phyloP scores from a whole-genome alignment of 1,284 basidiomycete species.

The Melampsora abietis-canadensis region DNA sequence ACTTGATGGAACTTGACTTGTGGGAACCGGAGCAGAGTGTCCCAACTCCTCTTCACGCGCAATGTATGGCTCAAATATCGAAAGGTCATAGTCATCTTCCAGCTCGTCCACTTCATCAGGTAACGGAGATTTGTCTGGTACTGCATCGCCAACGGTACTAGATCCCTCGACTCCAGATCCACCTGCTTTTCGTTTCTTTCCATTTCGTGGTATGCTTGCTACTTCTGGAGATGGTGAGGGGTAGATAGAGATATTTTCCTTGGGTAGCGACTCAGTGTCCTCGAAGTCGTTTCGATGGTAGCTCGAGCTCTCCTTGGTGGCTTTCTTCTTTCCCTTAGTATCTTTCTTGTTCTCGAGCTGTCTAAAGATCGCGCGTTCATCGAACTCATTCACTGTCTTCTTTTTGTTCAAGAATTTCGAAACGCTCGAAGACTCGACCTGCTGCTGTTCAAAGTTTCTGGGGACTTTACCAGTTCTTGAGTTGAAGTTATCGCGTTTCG shows the following conservation, averaged over 20 bases:
- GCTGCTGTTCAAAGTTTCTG: background rate
- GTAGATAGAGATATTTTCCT: background rate
- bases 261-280: background rate
- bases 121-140: background rate
- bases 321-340: background rate
- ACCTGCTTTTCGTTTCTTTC: slow-evolving; percentile 3
- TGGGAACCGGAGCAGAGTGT: background rate
- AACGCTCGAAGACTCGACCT: background rate
- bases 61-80: slow-evolving; percentile 37
- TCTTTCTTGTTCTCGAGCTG: background rate
- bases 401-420: slow-evolving; percentile 33
- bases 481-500: background rate
- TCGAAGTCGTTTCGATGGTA: background rate
- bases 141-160: background rate
- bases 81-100: slow-evolving; percentile 37
- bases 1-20: background rate
- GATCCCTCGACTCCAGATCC: background rate
- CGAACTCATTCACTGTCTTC: slow-evolving; percentile 20
- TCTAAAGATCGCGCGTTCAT: slow-evolving; percentile 31
- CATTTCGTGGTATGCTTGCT: background rate
- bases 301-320: background rate
- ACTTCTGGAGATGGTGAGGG: background rate
- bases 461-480: background rate
- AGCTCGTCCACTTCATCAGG: slow-evolving; percentile 36
- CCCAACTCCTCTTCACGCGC: background rate